Evolutionary conservation across 2,329 filamentous ascomycete species (phyloP).

Genomic region (Cladosporium sp.): DNA sequence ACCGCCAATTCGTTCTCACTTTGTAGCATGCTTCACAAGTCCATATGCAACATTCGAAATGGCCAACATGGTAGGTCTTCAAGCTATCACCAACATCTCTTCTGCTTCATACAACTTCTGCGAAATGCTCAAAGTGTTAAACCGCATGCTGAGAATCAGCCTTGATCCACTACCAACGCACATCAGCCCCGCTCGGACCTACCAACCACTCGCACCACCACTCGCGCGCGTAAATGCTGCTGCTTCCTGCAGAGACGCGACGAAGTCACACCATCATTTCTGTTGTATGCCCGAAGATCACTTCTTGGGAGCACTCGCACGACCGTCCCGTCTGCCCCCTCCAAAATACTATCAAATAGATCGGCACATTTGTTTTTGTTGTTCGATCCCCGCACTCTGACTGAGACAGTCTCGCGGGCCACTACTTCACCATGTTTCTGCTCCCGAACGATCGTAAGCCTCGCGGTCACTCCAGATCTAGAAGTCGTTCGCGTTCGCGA

Average conservation of each 20-base stretch:
- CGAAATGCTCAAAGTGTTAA: not conserved
- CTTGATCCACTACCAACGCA: conserved; percentile 5
- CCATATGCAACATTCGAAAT: not conserved
- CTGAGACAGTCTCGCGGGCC: conserved; percentile 7
- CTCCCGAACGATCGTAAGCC: conserved; percentile 18
- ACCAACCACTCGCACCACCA: not conserved
- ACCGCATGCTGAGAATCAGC: not conserved
- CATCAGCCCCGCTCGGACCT: conserved; percentile 8
- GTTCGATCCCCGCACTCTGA: conserved; percentile 1
- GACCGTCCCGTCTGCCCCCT: not conserved
- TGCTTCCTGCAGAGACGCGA: conserved; percentile 9
- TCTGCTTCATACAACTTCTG: not conserved
- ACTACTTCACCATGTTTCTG: conserved; percentile 14
- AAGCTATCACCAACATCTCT: not conserved
- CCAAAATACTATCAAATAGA: not conserved
- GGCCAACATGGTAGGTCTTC: not conserved
- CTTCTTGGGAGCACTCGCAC: not conserved
- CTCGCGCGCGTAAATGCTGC: conserved; percentile 10
- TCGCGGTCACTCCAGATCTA: conserved; percentile 15
- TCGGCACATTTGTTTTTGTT: conserved; percentile 3
- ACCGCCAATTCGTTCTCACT: not conserved
- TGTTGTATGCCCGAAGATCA: conserved; percentile 4
- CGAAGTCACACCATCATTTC: conserved; percentile 7
- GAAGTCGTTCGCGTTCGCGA: conserved; percentile 14
- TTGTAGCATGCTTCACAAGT: not conserved